phyloP scores from a whole-genome alignment of 2,329 filamentous ascomycete genomes.

The Cladophialophora carrionii region DNA sequence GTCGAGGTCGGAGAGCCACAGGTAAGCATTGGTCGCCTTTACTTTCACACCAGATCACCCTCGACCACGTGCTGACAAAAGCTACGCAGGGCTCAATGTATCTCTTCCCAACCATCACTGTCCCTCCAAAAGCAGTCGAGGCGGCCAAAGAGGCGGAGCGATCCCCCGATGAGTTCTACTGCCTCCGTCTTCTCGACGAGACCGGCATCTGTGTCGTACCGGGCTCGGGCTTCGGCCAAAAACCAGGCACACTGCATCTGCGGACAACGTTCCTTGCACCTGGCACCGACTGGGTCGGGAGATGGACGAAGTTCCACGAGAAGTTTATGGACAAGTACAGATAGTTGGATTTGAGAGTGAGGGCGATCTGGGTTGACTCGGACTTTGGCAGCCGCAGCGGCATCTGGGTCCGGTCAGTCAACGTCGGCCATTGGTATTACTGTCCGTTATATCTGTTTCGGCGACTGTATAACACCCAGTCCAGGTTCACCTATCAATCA shows the following conservation, averaged over 20 bases:
- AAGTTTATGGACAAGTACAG: conserved; percentile 84
- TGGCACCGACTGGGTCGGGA: conserved; percentile 89
- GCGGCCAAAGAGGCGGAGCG: conserved; percentile 75
- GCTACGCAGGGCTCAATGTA: conserved; percentile 85
- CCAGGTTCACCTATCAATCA: conserved; percentile 3
- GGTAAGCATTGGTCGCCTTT: conserved; percentile 47
- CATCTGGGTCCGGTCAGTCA: neutral
- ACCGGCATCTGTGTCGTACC: conserved; percentile 95
- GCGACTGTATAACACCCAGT: conserved; percentile 4
- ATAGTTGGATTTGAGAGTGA: conserved; percentile 22
- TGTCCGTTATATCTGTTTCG: neutral
- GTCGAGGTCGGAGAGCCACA: conserved; percentile 85
- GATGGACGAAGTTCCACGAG: conserved; percentile 86
- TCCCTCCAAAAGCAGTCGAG: conserved; percentile 74
- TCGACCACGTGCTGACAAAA: conserved; percentile 11
- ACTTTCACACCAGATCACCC: conserved; percentile 8
- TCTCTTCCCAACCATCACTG: conserved; percentile 90
- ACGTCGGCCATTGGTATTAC: neutral
- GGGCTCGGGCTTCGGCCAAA: conserved; percentile 91
- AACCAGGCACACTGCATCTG: conserved; percentile 88
- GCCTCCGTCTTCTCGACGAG: conserved; percentile 83
- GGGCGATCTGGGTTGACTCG: neutral
- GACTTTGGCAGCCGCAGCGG: neutral
- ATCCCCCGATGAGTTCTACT: conserved; percentile 89
- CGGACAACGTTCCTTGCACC: conserved; percentile 95